Percentiles rank a stretch among this genome's conserved stretches.
Evolutionary conservation across 352 stramenopile species (phyloP).

Genomic region (Thraustochytrium striatum): DNA sequence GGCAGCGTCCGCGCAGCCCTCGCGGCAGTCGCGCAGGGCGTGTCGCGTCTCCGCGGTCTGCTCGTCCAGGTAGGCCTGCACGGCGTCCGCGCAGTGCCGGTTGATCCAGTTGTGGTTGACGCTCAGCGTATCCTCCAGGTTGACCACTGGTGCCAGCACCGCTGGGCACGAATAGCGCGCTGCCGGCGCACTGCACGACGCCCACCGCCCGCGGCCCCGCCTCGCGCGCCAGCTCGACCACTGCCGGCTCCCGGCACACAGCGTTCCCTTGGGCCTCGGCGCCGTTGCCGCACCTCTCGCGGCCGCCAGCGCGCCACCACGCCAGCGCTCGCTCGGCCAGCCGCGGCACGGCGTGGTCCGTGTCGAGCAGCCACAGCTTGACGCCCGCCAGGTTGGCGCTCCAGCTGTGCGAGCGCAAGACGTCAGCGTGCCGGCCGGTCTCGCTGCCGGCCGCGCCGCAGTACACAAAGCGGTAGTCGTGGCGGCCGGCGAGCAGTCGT

Average conservation of each 20-base stretch:
- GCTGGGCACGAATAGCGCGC: constrained; percentile 91
- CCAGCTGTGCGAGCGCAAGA: constrained; percentile 94
- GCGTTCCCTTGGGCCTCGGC: neutral
- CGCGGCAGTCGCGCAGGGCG: constrained; percentile 11
- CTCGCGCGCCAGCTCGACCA: constrained; percentile 41
- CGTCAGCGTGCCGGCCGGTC: constrained; percentile 90
- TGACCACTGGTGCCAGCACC: constrained; percentile 93
- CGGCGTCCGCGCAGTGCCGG: constrained; percentile 54
- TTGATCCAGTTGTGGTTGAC: constrained; percentile 98
- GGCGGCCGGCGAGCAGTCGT: constrained; percentile 73
- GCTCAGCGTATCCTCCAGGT: constrained; percentile 83
- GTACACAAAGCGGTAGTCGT: constrained; percentile 95
- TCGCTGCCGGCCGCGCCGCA: constrained; percentile 78
- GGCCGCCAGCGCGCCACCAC: neutral
- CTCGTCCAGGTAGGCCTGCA: constrained; percentile 18
- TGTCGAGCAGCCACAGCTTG: constrained; percentile 87
- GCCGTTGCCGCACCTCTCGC: neutral
- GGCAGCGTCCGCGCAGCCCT: neutral
- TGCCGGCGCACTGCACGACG: constrained; percentile 63
- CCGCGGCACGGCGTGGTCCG: constrained; percentile 14
- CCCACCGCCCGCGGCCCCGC: constrained; percentile 49
- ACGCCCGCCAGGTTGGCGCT: constrained; percentile 88
- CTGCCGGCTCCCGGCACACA: neutral
- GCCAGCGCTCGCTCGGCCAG: neutral
- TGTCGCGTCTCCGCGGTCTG: neutral